Evolutionary conservation across 805 yeast species (phyloP).

Genomic region (Suhomyces tanzawaensis): DNA sequence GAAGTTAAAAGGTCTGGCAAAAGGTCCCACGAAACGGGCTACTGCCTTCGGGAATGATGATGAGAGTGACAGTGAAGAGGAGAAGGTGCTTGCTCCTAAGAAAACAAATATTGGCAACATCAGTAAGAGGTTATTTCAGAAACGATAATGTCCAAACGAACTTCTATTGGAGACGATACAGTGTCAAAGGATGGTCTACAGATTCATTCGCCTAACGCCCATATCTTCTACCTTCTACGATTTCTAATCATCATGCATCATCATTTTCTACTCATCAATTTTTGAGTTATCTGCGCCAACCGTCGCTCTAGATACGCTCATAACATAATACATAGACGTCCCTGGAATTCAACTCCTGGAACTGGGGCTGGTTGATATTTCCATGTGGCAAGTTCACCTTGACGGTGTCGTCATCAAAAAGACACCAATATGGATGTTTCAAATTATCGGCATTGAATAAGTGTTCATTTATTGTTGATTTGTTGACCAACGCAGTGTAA

Average conservation of each 20-base stretch:
- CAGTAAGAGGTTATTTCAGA: constrained; percentile 6
- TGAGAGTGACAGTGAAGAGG: constrained; percentile 8
- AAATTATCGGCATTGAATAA: constrained; percentile 24
- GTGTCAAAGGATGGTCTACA: no score
- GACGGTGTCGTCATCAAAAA: constrained; percentile 70
- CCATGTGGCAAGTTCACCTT: constrained; percentile 48
- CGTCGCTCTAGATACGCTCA: constrained; percentile 44
- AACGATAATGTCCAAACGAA: background rate
- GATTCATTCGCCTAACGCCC: no score
- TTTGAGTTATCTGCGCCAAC: no score
- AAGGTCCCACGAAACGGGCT: background rate
- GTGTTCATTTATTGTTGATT: constrained; percentile 19
- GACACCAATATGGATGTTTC: constrained; percentile 57
- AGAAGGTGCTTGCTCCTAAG: background rate
- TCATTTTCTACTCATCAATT: no score
- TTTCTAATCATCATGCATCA: no score
- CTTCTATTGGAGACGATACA: background rate
- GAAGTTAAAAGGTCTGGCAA: constrained; percentile 7
- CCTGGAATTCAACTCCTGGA: constrained; percentile 40
- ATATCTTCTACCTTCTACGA: no score
- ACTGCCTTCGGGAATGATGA: constrained; percentile 9
- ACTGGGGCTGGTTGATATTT: constrained; percentile 32
- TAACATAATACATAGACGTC: constrained; percentile 74
- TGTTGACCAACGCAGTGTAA: constrained; percentile 66
- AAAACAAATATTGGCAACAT: constrained; percentile 6